A percentile compares a stretch with the other conserved stretches of the same genome.
phyloP scores from a whole-genome alignment of 805 yeast species.

The Yarrowia bubula region DNA sequence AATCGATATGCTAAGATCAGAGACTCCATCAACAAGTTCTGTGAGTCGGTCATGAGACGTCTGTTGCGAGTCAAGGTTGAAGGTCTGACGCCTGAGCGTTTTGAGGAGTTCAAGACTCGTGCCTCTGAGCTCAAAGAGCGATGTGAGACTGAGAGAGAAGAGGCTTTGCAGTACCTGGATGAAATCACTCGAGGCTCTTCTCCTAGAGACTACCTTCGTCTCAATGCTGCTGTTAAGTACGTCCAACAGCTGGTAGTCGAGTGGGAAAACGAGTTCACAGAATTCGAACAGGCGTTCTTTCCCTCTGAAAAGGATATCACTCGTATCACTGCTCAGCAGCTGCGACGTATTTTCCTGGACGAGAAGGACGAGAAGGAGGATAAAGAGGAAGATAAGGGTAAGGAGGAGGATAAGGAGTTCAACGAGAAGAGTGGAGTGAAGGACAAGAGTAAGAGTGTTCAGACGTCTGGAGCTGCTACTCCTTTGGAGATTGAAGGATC shows the following conservation, averaged over 20 bases:
- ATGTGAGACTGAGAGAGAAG: constrained; percentile 51
- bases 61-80: constrained; percentile 76
- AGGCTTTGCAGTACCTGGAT: constrained; percentile 48
- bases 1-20: constrained; percentile 57
- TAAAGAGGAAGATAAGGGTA: constrained; percentile 28
- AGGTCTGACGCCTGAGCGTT: constrained; percentile 65
- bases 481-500: constrained; percentile 2
- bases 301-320: constrained; percentile 94
- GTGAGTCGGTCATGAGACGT: constrained; percentile 67
- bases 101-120: constrained; percentile 62
- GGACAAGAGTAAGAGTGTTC: background rate
- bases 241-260: constrained; percentile 78
- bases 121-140: constrained; percentile 57
- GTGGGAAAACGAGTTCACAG: constrained; percentile 83
- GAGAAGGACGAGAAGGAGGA: constrained; percentile 38
- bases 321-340: constrained; percentile 81
- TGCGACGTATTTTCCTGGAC: constrained; percentile 69
- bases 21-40: constrained; percentile 57
- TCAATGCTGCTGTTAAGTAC: constrained; percentile 66
- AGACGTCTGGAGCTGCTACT: background rate
- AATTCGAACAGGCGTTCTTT: constrained; percentile 71
- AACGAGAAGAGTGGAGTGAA: constrained; percentile 7
- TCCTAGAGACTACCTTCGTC: constrained; percentile 63
- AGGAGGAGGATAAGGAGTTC: constrained; percentile 30
- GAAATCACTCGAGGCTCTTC: constrained; percentile 53